Evolutionary conservation across 2,329 filamentous ascomycete genomes (phyloP).

Genomic region (Colletotrichum cereale): DNA sequence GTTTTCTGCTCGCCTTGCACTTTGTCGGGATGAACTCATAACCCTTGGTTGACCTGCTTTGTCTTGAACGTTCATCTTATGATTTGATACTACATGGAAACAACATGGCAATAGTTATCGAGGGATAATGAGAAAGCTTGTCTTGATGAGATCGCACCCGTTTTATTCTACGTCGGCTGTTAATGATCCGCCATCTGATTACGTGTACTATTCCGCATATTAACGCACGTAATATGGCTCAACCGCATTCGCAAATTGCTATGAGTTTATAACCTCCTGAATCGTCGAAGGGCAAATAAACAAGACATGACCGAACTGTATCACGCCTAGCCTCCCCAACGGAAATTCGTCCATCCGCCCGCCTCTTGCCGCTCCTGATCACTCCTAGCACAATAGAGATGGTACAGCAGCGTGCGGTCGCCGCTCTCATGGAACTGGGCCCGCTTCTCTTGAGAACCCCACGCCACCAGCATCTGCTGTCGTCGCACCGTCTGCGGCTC

Average conservation of each 20-base stretch:
- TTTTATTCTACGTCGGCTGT: background rate
- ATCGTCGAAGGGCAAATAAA: no score
- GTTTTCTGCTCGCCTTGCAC: background rate
- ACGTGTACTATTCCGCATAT: background rate
- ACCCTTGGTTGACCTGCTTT: background rate
- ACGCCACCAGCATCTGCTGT: constrained; percentile 56
- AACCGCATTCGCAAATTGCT: background rate
- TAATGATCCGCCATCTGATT: no score
- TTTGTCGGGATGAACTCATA: background rate
- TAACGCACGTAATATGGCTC: background rate
- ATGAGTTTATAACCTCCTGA: background rate
- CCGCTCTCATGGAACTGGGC: constrained; percentile 45
- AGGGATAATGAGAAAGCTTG: background rate
- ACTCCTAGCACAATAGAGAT: constrained; percentile 46
- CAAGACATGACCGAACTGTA: no score
- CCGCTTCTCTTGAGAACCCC: constrained; percentile 51
- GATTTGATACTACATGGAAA: background rate
- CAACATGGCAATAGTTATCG: background rate
- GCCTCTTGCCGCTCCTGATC: constrained; percentile 34
- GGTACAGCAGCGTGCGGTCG: constrained; percentile 48
- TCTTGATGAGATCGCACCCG: background rate
- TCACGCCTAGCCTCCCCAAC: constrained; percentile 29
- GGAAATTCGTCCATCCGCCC: constrained; percentile 32
- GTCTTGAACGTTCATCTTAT: background rate
- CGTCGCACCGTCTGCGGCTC: constrained; percentile 51